Evolutionary conservation across 208 protist genomes (phyloP), one percentile per base, ranked within the genome.

Genomic region (Trypanosoma cruzi): DNA sequence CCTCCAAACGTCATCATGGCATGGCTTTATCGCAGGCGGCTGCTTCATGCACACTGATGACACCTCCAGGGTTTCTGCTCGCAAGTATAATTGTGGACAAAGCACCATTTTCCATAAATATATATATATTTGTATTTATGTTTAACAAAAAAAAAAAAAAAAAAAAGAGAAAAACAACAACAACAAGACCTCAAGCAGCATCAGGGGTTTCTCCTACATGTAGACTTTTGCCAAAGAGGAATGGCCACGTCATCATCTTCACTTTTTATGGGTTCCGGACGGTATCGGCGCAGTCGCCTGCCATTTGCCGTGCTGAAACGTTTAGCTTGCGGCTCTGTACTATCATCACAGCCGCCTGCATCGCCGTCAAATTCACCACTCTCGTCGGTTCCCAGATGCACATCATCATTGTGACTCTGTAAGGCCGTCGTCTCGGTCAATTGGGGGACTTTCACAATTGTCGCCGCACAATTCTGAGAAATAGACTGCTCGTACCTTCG

Each of bases 121-220:
- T n/a, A n/a, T n/a, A n/a, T n/a, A n/a, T n/a, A n/a, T n/a, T n/a
- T n/a, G n/a, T n/a, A n/a, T n/a, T n/a, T n/a, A n/a, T n/a, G n/a
- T n/a, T n/a, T n/a, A n/a, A n/a, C n/a, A 44, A 44, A 44, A 7
- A 44, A 44, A 1, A 44, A 61, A 42, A 0, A 44, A 61, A 61
- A 11, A 61, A 61, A 16, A 46, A 60, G 22, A 60, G 13, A 32
- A 8, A 58, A 22, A 59, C n/a, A n/a, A n/a, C n/a, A n/a, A n/a
- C n/a, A 37, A n/a, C 20, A 59, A 4, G 31, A 32, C 36, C 28
- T 24, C 3, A 5, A 59, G 8, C 14, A 40, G 6, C 5, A 44
- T 44, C 40, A 44, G 3, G 8, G 40, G 8, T 16, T 44, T 44
- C 8, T 14, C 10, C 11, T 44, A 16, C 40, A 7, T 44, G 11